A percentile compares a stretch with the other conserved stretches of the same genome.
Conservation (phyloP, 768 basidiomycete genomes). For the Rhodocollybia butyracea region DNA sequence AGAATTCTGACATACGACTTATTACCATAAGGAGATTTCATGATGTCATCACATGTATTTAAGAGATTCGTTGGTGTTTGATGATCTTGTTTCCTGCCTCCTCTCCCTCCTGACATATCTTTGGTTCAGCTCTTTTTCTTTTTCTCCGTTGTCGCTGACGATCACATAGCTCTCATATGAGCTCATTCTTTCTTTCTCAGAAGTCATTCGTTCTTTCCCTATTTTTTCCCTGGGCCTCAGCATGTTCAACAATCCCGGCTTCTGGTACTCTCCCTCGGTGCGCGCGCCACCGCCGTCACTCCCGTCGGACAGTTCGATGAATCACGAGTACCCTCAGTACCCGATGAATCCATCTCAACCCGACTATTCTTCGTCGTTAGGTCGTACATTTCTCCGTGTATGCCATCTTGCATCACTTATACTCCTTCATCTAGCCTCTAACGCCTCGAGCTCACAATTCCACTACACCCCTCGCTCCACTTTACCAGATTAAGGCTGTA, state of each 20-base stretch:
- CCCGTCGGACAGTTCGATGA: conserved; percentile 47
- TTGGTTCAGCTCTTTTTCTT: conserved; percentile 24
- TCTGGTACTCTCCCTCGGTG: conserved; percentile 45
- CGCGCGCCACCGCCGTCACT: conserved; percentile 39
- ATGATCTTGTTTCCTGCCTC: too few species aligned
- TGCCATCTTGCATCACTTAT: conserved; percentile 9
- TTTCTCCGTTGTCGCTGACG: conserved; percentile 12
- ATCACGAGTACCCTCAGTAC: conserved; percentile 74
- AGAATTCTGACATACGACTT: too few species aligned
- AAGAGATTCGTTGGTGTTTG: too few species aligned
- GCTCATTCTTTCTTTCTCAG: conserved; percentile 22
- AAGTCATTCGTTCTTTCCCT: conserved; percentile 28
- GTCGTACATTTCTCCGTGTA: conserved; percentile 44
- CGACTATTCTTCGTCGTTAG: conserved; percentile 57
- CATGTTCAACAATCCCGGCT: conserved; percentile 36
- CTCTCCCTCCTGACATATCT: too few species aligned
- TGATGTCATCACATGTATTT: too few species aligned
- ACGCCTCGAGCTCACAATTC: conserved; percentile 55
- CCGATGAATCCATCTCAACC: conserved; percentile 44
- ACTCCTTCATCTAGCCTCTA: conserved; percentile 32
- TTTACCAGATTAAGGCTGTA: conserved; percentile 45
- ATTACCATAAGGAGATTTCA: too few species aligned
- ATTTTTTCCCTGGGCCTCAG: too few species aligned
- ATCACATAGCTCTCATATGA: conserved; percentile 18
- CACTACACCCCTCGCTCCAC: conserved; percentile 55